phyloP scores from a whole-genome alignment of 1,284 basidiomycete genomes.

The Melampsora occidentalis region DNA sequence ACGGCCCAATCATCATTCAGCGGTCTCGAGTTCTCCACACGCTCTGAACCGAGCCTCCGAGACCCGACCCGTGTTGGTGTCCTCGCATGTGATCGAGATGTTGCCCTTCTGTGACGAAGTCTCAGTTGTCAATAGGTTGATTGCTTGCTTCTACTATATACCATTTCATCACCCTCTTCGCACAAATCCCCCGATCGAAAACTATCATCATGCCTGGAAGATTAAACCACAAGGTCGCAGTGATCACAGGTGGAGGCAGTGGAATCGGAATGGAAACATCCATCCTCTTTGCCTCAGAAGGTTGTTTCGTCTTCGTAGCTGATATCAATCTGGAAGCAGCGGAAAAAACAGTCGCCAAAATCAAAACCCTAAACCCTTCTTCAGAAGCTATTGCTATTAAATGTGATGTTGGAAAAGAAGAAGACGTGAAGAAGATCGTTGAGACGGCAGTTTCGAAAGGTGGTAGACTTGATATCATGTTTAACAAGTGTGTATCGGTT shows the following conservation, averaged over 20 bases:
- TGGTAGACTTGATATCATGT: constrained; percentile 84
- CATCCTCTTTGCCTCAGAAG: constrained; percentile 86
- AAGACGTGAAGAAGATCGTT: constrained; percentile 75
- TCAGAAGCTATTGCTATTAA: constrained; percentile 65
- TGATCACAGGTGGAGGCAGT: constrained; percentile 79
- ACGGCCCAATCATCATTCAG: too few relatives aligned
- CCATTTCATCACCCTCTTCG: too few relatives aligned
- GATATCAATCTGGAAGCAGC: constrained; percentile 77
- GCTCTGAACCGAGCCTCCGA: too few relatives aligned
- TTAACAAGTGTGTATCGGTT: constrained; percentile 47
- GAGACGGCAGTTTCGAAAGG: constrained; percentile 75
- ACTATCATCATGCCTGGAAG: constrained; percentile 33
- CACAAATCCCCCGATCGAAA: too few relatives aligned
- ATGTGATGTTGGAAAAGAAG: constrained; percentile 84
- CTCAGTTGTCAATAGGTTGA: too few relatives aligned
- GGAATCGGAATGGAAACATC: constrained; percentile 93
- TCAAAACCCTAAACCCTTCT: constrained; percentile 54
- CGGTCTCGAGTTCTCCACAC: too few relatives aligned
- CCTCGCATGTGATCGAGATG: too few relatives aligned
- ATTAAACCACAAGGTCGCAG: constrained; percentile 61
- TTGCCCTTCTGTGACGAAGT: too few relatives aligned
- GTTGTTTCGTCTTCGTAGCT: constrained; percentile 77
- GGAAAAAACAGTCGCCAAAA: constrained; percentile 66
- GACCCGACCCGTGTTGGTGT: too few relatives aligned
- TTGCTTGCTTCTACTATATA: too few relatives aligned